These are phyloP conservation scores for Aquilaria agallochum DNA, from an alignment of 441 rosid species.

Conservation along the genomic window DNA sequence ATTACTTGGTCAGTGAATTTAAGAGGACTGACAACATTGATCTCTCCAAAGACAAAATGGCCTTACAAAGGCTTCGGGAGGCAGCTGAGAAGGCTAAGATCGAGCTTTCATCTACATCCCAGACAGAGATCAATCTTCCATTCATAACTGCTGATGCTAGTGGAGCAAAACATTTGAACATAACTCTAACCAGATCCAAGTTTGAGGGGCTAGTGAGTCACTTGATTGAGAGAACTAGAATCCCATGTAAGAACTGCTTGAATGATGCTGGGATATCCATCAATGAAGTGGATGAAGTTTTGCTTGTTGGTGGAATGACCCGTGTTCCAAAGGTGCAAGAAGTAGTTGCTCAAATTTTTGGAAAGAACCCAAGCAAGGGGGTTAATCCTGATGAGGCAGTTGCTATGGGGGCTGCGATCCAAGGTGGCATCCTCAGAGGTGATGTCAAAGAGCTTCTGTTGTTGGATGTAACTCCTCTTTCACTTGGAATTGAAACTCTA, in stretches of 20 bases:
- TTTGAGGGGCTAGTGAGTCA: conserved; percentile 44
- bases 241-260: conserved; percentile 48
- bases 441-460: conserved; percentile 48
- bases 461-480: conserved; percentile 58
- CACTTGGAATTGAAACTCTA: conserved; percentile 60
- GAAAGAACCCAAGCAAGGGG: conserved; percentile 48
- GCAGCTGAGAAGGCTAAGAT: conserved; percentile 70
- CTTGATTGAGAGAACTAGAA: conserved; percentile 50
- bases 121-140: conserved; percentile 61
- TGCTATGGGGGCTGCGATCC: conserved; percentile 45
- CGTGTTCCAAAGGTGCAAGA: conserved; percentile 44
- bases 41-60: conserved; percentile 53
- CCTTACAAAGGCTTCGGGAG: conserved; percentile 59
- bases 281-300: conserved; percentile 43
- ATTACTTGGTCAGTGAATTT: conserved; percentile 47
- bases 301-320: conserved; percentile 46
- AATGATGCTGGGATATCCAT: conserved; percentile 52
- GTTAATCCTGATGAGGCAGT: conserved; percentile 46
- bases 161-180: conserved; percentile 60
- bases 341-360: conserved; percentile 44
- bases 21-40: conserved; percentile 46
- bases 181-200: conserved; percentile 56
- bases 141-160: conserved; percentile 64
- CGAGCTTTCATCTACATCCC: conserved; percentile 59
- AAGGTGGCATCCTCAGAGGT: conserved; percentile 41